phyloP scores from a whole-genome alignment of 306 rosid genomes.

The Castanospermum australe region DNA sequence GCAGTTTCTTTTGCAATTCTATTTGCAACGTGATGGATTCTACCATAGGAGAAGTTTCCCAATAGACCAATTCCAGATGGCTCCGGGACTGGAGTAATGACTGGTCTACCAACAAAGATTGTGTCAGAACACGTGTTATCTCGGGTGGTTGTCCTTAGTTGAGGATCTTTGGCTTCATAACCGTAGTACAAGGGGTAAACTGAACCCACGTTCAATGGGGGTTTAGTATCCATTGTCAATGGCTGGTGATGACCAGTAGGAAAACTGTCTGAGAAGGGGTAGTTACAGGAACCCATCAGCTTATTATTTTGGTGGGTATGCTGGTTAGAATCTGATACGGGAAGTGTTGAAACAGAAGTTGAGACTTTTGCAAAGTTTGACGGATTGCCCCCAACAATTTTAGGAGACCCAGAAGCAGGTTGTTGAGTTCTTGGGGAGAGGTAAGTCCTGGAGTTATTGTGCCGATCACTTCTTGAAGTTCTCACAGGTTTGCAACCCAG shows the following conservation, averaged over 20 bases:
- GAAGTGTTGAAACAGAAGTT: conserved; percentile 33
- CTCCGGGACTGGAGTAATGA: conserved; percentile 50
- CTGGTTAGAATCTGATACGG: conserved; percentile 49
- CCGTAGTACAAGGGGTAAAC: conserved; percentile 85
- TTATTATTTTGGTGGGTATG: conserved; percentile 41
- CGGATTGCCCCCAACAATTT: conserved; percentile 53
- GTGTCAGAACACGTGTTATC: conserved; percentile 44
- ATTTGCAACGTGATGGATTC: conserved; percentile 40
- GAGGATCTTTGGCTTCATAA: conserved; percentile 45
- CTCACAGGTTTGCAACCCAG: conserved; percentile 87
- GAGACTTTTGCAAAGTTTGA: conserved; percentile 45
- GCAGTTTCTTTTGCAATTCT: conserved; percentile 35
- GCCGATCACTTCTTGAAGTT: conserved; percentile 98
- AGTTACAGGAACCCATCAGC: conserved; percentile 42
- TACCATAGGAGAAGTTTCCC: conserved; percentile 40
- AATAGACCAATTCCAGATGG: conserved; percentile 41
- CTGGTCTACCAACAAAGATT: conserved; percentile 75
- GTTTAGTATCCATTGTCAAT: conserved; percentile 44
- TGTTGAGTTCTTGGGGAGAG: conserved; percentile 73
- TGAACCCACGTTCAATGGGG: conserved; percentile 62
- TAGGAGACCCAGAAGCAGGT: conserved; percentile 49
- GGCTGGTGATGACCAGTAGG: conserved; percentile 51
- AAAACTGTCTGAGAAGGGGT: conserved; percentile 49
- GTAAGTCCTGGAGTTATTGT: conserved; percentile 82
- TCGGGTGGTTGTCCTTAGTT: conserved; percentile 29